Evolutionary conservation across 192 early-diverging fungal species (phyloP).

Genomic region (Thamnidium elegans): DNA sequence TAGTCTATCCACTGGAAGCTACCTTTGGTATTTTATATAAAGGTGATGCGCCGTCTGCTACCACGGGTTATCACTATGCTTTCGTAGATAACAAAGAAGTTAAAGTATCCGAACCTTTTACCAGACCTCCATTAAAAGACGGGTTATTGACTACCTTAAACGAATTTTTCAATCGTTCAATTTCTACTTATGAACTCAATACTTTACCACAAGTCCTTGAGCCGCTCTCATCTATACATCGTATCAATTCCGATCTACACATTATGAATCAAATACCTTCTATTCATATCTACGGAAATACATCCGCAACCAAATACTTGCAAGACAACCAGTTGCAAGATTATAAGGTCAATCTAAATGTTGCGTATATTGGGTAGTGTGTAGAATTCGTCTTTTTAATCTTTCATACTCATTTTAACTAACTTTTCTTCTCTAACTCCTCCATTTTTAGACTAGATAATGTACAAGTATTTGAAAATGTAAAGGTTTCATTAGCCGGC

Average conservation of each 20-base stretch:
- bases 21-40: constrained; percentile 6
- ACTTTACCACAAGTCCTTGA: constrained; percentile 2
- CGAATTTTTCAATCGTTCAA: constrained; percentile 22
- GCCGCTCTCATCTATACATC: neutral
- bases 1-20: neutral
- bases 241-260: constrained; percentile 6
- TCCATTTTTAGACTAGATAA: neutral
- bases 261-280: constrained; percentile 1
- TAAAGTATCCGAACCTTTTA: constrained; percentile 12
- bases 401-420: neutral
- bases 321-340: neutral
- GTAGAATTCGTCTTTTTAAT: neutral
- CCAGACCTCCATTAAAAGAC: neutral
- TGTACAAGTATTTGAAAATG: neutral
- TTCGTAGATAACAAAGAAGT: neutral
- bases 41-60: constrained; percentile 11
- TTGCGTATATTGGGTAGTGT: constrained; percentile 15
- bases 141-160: neutral
- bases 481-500: constrained; percentile 3
- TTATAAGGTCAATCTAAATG: neutral
- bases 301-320: neutral
- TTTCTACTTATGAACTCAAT: neutral
- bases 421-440: neutral
- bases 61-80: constrained; percentile 6
- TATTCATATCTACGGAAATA: constrained; percentile 8